Evolutionary conservation across 225 moss, liverwort and hornwort species (phyloP).

Genomic region (Sphagnum contortum): DNA sequence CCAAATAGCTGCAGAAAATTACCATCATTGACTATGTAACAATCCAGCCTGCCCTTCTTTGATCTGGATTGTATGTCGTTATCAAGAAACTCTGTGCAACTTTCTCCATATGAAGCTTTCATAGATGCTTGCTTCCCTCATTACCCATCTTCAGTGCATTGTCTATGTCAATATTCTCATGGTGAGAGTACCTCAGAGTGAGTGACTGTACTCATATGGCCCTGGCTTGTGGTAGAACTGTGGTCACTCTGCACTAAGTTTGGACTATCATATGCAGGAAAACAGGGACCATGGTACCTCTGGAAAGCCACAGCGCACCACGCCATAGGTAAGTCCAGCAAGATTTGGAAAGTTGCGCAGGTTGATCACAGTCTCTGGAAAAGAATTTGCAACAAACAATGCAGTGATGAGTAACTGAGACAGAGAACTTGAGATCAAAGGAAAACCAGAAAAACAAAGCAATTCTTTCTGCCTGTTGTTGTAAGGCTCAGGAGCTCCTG

Average conservation of each 20-base stretch:
- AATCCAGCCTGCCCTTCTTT: not conserved
- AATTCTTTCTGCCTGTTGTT: no score
- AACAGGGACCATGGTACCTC: constrained; percentile 26
- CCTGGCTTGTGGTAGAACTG: no score
- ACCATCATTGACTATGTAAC: no score
- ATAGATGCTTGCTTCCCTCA: no score
- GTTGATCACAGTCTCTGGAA: constrained; percentile 42
- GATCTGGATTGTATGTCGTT: not conserved
- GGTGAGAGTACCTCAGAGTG: no score
- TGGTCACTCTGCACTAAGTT: no score
- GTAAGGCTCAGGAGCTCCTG: not conserved
- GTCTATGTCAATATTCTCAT: not conserved
- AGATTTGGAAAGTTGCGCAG: constrained; percentile 51
- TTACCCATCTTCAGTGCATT: constrained; percentile 3
- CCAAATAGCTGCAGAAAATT: not conserved
- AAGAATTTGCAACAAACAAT: not conserved
- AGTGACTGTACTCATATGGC: no score
- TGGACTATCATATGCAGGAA: not conserved
- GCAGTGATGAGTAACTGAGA: not conserved
- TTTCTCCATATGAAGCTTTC: no score
- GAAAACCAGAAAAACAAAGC: no score
- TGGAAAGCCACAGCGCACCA: constrained; percentile 51
- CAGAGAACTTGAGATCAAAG: not conserved
- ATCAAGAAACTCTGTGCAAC: no score
- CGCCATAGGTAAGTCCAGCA: constrained; percentile 46